Conservation (phyloP, 305 asterid species). For the Fraxinus dipetala region DNA sequence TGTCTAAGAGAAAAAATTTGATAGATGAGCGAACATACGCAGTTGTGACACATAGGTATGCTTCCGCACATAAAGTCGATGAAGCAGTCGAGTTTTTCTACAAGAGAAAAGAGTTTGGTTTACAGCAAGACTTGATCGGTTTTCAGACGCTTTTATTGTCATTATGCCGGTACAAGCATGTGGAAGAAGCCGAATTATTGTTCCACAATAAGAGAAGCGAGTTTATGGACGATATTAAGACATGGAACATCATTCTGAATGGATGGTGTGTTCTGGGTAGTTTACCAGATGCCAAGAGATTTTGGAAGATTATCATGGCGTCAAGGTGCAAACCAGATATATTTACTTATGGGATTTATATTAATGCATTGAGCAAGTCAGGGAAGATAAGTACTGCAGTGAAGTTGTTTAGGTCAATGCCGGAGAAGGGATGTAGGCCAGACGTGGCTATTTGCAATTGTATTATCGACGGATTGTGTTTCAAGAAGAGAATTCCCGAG, state of each 20-base stretch:
- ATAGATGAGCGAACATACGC: constrained; percentile 45
- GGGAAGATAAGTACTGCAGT: constrained; percentile 60
- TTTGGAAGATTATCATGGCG: constrained; percentile 61
- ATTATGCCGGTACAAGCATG: constrained; percentile 72
- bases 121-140: constrained; percentile 44
- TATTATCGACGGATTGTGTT: constrained; percentile 74
- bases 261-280: constrained; percentile 85
- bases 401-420: constrained; percentile 62
- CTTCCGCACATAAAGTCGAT: constrained; percentile 63
- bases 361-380: constrained; percentile 54
- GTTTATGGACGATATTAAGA: constrained; percentile 53
- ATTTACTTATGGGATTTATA: constrained; percentile 60
- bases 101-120: constrained; percentile 45
- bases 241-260: constrained; percentile 68
- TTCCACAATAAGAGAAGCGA: constrained; percentile 43
- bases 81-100: constrained; percentile 56
- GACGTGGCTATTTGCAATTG: constrained; percentile 68
- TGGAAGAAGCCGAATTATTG: constrained; percentile 66
- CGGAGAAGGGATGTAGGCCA: constrained; percentile 56
- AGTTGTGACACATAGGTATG: constrained; percentile 44
- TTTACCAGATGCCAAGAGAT: constrained; percentile 70
- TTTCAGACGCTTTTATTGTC: constrained; percentile 68
- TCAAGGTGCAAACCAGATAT: constrained; percentile 56
- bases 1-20: constrained; percentile 42
- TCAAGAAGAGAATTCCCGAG: constrained; percentile 79